phyloP scores from a whole-genome alignment of 2,329 filamentous ascomycete genomes.

The Macrophomina phaseolina region DNA sequence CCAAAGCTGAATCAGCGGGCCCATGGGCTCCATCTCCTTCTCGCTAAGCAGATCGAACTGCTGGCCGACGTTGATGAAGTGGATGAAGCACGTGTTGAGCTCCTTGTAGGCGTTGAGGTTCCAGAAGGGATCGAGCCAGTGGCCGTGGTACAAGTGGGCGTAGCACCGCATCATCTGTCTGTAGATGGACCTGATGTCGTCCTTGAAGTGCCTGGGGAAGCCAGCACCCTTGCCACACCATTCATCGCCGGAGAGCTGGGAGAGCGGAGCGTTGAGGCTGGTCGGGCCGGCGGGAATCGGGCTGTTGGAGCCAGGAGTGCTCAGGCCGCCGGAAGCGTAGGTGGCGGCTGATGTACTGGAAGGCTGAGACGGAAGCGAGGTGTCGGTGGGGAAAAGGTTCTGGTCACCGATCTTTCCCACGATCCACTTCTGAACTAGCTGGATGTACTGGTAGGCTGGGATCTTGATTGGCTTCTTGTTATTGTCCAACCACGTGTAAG shows the following conservation, averaged over 20 bases:
- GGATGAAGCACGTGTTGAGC: constrained; percentile 60
- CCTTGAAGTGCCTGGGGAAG: constrained; percentile 58
- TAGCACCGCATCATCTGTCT: constrained; percentile 62
- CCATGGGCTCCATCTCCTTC: constrained; percentile 94
- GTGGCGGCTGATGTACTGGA: constrained; percentile 61
- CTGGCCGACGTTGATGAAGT: constrained; percentile 69
- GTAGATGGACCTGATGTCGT: constrained; percentile 77
- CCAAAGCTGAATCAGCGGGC: constrained; percentile 91
- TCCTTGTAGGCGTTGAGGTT: constrained; percentile 55
- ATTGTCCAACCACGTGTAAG: constrained; percentile 94
- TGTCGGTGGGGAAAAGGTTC: constrained; percentile 87
- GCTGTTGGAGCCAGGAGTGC: constrained; percentile 48
- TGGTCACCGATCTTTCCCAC: constrained; percentile 92
- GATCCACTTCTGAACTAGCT: constrained; percentile 96
- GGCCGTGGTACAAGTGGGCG: constrained; percentile 58
- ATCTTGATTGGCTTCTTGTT: constrained; percentile 88
- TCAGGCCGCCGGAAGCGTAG: constrained; percentile 60
- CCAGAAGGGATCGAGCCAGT: constrained; percentile 59
- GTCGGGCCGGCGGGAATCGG: constrained; percentile 54
- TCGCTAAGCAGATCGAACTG: constrained; percentile 79
- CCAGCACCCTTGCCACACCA: constrained; percentile 94
- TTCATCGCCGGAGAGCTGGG: constrained; percentile 68
- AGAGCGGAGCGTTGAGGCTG: constrained; percentile 60
- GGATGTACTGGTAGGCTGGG: constrained; percentile 91
- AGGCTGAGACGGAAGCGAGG: constrained; percentile 64